Conservation (phyloP, 2,329 filamentous ascomycete genomes). For the Ophiostoma angusticollis region DNA sequence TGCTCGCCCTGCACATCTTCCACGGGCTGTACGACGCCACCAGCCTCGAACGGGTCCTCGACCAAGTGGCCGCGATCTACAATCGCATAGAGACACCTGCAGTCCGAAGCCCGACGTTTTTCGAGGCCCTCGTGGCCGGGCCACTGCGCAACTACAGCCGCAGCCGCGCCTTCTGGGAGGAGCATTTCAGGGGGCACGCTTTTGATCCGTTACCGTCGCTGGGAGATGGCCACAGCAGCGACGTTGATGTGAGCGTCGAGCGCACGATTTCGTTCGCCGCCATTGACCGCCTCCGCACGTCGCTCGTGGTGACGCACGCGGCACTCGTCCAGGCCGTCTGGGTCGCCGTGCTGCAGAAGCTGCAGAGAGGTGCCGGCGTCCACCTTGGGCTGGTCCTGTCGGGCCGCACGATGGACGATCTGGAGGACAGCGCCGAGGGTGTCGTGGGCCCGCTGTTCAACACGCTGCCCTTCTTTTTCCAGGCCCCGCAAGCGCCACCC, state of each 20-base stretch:
- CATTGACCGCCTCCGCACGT: conserved; percentile 41
- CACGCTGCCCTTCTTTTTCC: conserved; percentile 65
- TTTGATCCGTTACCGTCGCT: conserved; percentile 15
- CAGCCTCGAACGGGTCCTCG: conserved; percentile 57
- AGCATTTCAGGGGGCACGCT: conserved; percentile 32
- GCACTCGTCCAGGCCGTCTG: conserved; percentile 66
- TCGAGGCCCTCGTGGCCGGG: conserved; percentile 55
- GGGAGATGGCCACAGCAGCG: conserved; percentile 1
- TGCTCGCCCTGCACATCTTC: conserved; percentile 59
- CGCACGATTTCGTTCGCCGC: conserved; percentile 24
- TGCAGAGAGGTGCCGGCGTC: conserved; percentile 31
- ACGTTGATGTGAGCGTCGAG: conserved; percentile 14
- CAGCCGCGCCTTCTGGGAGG: conserved; percentile 52
- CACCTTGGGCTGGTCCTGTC: conserved; percentile 67
- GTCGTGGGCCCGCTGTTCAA: conserved; percentile 82
- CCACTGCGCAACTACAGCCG: conserved; percentile 40
- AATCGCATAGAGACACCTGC: no score
- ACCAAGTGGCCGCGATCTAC: conserved; percentile 43
- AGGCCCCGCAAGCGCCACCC: no score
- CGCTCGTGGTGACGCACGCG: conserved; percentile 63
- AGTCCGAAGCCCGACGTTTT: conserved; percentile 39
- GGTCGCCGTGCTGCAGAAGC: conserved; percentile 46
- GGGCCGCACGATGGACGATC: conserved; percentile 58
- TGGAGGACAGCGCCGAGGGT: conserved; percentile 47
- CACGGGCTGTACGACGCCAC: conserved; percentile 80